These are phyloP conservation scores for Pseudocercospora pini-densiflorae DNA, from an alignment of 2,329 filamentous ascomycete genomes.

Conservation along the genomic window DNA sequence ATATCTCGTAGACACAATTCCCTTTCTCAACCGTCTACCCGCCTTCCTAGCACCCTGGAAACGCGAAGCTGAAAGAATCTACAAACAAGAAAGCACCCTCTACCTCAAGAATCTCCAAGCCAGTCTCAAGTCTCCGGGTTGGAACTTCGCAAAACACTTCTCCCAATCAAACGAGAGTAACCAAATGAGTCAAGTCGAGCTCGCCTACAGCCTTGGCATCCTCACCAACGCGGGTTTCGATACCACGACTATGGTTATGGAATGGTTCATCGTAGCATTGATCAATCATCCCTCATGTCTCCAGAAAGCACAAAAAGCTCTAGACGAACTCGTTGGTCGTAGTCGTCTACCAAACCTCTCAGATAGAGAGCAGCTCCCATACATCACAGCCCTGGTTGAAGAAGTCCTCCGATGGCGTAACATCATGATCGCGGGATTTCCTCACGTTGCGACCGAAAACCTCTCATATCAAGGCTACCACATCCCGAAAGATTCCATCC, in stretches of 20 bases:
- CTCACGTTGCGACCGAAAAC: conserved; percentile 44
- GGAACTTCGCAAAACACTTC: conserved; percentile 6
- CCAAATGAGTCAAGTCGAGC: not conserved
- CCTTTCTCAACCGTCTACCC: not conserved
- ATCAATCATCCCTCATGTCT: not conserved
- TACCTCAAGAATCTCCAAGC: not conserved
- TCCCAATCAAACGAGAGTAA: not conserved
- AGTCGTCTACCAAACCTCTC: conserved; percentile 31
- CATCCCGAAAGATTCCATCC: conserved; percentile 22
- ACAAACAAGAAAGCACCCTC: not conserved
- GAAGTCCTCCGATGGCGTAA: conserved; percentile 37
- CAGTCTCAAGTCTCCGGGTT: not conserved
- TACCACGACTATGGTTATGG: not conserved
- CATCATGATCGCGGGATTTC: conserved; percentile 27
- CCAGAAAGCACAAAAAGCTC: conserved; percentile 29
- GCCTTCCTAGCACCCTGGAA: not conserved
- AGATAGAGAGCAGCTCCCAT: conserved; percentile 34
- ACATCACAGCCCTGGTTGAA: conserved; percentile 35
- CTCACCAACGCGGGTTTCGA: not conserved
- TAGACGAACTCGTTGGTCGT: conserved; percentile 32
- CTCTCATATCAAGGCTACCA: conserved; percentile 27
- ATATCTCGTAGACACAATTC: not conserved
- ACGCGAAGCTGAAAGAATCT: not conserved
- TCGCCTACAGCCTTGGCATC: not conserved
- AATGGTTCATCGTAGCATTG: conserved; percentile 4